Conservation (phyloP, 1,139 yeast species). For the Hyphopichia pseudoburtonii region DNA sequence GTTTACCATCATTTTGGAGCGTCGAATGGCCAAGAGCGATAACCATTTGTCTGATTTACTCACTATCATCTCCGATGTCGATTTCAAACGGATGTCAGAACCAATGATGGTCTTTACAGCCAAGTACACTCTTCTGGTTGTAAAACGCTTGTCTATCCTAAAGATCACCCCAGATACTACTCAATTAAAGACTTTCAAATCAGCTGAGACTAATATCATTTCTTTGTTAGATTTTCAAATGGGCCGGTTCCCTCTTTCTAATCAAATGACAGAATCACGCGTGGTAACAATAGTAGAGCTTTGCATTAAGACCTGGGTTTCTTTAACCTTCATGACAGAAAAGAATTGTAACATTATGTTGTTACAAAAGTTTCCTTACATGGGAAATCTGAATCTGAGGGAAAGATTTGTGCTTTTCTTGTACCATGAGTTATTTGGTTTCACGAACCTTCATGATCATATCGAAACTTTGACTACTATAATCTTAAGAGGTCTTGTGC, state of each 20-base stretch:
- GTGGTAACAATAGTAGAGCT: conserved; percentile 26
- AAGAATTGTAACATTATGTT: conserved; percentile 39
- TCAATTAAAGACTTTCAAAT: background rate
- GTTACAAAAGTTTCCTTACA: conserved; percentile 40
- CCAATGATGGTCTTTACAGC: conserved; percentile 1
- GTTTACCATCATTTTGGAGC: conserved; percentile 15
- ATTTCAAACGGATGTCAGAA: conserved; percentile 6
- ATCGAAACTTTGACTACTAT: conserved; percentile 22
- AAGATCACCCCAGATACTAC: background rate
- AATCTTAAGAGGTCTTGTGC: conserved; percentile 24
- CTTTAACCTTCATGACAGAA: conserved; percentile 15
- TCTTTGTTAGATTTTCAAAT: conserved; percentile 25
- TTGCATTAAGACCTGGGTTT: conserved; percentile 31
- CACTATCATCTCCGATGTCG: conserved; percentile 1
- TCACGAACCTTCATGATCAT: conserved; percentile 20
- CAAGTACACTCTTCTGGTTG: background rate
- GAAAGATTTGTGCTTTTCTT: conserved; percentile 31
- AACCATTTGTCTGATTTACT: conserved; percentile 2
- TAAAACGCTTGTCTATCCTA: background rate
- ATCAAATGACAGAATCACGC: conserved; percentile 21
- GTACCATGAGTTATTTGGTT: conserved; percentile 26
- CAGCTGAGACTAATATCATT: conserved; percentile 9
- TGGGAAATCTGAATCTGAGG: conserved; percentile 42
- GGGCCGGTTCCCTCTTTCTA: conserved; percentile 38
- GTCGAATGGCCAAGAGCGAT: conserved; percentile 5